Conservation (phyloP, 2,329 filamentous ascomycete species). For the Escovopsis sp. region DNA sequence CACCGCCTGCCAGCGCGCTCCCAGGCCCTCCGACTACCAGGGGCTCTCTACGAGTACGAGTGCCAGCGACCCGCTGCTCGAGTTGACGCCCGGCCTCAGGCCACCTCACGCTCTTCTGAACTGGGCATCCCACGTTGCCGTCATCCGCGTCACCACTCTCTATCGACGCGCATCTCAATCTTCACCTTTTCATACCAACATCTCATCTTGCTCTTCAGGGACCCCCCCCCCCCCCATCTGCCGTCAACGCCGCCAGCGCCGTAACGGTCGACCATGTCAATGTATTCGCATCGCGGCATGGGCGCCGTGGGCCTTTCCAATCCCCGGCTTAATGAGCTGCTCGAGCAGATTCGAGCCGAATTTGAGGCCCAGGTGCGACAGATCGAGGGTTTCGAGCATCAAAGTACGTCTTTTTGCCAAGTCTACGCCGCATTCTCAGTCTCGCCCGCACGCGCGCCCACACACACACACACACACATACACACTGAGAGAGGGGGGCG, state of each 20-base stretch:
- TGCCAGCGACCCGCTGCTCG: constrained; percentile 5
- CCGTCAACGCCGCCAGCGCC: background rate
- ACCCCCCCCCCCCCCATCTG: too few relatives aligned
- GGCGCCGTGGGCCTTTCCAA: constrained; percentile 47
- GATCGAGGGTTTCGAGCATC: constrained; percentile 78
- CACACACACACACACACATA: too few relatives aligned
- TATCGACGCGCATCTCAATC: background rate
- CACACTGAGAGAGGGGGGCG: too few relatives aligned
- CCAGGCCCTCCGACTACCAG: constrained; percentile 1
- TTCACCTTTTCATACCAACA: constrained; percentile 5
- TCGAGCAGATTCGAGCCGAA: constrained; percentile 81
- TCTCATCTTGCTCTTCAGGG: background rate
- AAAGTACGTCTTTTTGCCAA: constrained; percentile 49
- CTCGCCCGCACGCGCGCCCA: too few relatives aligned
- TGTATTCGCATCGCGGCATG: constrained; percentile 88
- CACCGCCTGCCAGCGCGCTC: constrained; percentile 4
- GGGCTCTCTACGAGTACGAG: too few relatives aligned
- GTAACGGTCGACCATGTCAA: constrained; percentile 36
- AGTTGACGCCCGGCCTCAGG: constrained; percentile 5
- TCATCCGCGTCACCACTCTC: background rate
- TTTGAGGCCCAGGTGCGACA: constrained; percentile 75
- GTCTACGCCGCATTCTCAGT: too few relatives aligned
- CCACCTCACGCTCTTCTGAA: background rate
- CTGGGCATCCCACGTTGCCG: too few relatives aligned
- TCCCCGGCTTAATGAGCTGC: constrained; percentile 70